phyloP scores from a whole-genome alignment of 352 stramenopile genomes.

The Globisporangium lucens region DNA sequence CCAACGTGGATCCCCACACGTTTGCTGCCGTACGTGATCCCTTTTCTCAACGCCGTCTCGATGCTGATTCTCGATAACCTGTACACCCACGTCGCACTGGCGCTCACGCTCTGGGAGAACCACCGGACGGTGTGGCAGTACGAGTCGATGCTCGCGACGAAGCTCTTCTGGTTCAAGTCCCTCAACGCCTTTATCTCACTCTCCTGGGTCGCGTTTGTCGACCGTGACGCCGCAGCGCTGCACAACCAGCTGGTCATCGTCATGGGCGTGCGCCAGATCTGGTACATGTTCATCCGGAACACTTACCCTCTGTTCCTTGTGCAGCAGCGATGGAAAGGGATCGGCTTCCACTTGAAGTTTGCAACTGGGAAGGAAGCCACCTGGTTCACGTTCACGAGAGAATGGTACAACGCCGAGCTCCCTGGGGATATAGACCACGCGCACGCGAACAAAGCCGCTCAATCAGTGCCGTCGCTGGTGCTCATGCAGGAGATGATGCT shows the following conservation, averaged over 20 bases:
- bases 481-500: slow-evolving; percentile 73
- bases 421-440: background rate
- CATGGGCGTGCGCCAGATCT: slow-evolving; percentile 69
- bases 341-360: slow-evolving; percentile 32
- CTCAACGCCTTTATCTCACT: slow-evolving; percentile 81
- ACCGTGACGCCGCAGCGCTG: slow-evolving; percentile 41
- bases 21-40: slow-evolving; percentile 54
- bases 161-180: slow-evolving; percentile 84
- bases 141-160: slow-evolving; percentile 71
- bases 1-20: slow-evolving; percentile 38
- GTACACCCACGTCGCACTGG: slow-evolving; percentile 58
- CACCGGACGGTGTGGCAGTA: slow-evolving; percentile 77
- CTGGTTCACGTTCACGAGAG: slow-evolving; percentile 25
- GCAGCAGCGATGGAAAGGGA: slow-evolving; percentile 33
- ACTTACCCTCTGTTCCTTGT: slow-evolving; percentile 55
- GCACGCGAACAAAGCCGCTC: background rate
- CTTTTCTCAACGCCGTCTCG: slow-evolving; percentile 57
- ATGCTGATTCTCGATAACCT: slow-evolving; percentile 75
- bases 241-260: slow-evolving; percentile 69
- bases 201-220: slow-evolving; percentile 76
- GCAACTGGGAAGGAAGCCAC: background rate
- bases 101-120: slow-evolving; percentile 72
- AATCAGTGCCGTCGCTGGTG: slow-evolving; percentile 38
- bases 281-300: slow-evolving; percentile 52
- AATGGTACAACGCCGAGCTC: slow-evolving; percentile 63